These are phyloP conservation scores for Myxozyma sirexii DNA, from an alignment of 805 yeast species.

Conservation along the genomic window DNA sequence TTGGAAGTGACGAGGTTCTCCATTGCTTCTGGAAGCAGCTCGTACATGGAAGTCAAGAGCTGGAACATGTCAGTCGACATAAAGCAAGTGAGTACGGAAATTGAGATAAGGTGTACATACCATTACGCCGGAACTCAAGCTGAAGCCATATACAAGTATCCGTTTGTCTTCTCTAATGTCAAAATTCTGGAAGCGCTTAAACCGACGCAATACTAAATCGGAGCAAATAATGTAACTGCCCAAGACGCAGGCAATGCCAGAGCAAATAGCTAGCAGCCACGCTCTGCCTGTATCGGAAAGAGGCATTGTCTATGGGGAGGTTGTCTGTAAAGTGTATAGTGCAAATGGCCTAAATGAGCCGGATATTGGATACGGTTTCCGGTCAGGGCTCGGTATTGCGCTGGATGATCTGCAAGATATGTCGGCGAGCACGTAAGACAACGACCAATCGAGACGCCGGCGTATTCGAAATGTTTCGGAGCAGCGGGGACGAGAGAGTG, in stretches of 20 bases:
- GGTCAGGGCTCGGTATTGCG: not conserved
- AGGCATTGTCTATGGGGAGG: conserved; percentile 1
- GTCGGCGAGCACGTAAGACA: no score
- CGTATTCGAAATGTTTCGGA: no score
- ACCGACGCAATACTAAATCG: conserved; percentile 55
- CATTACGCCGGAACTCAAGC: conserved; percentile 81
- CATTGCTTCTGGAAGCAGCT: conserved; percentile 70
- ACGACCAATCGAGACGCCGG: no score
- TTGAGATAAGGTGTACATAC: conserved; percentile 41
- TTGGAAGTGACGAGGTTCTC: conserved; percentile 48
- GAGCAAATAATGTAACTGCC: conserved; percentile 70
- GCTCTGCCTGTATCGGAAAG: conserved; percentile 45
- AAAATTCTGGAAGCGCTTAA: conserved; percentile 53
- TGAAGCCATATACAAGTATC: conserved; percentile 72
- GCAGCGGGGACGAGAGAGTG: no score
- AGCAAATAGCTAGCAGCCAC: conserved; percentile 64
- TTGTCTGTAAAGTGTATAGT: not conserved
- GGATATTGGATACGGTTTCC: not conserved
- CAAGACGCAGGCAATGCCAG: conserved; percentile 68
- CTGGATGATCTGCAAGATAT: not conserved
- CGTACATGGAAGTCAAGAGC: conserved; percentile 70
- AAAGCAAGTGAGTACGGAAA: not conserved
- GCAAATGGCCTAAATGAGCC: not conserved
- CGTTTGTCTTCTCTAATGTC: conserved; percentile 59
- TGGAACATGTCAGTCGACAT: not conserved